Conservation (phyloP, 202 grass and related monocot species). For the Elaeis oleifera region DNA sequence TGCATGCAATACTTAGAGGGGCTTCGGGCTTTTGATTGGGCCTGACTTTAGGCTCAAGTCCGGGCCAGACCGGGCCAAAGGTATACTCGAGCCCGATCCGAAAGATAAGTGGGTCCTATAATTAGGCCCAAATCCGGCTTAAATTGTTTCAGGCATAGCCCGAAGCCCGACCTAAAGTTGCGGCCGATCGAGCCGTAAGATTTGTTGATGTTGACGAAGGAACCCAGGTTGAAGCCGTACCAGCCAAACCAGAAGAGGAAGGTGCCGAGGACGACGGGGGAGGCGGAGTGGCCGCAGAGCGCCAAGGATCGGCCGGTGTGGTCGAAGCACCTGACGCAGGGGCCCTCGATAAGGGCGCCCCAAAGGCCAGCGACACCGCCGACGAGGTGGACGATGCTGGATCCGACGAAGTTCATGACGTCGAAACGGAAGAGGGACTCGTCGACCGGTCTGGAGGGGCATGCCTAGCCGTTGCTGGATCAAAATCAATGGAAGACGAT, state of each 20-base stretch:
- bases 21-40: no score
- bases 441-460: constrained; percentile 28
- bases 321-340: constrained; percentile 76
- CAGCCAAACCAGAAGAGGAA: constrained; percentile 97
- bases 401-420: constrained; percentile 94
- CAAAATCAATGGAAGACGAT: constrained; percentile 92
- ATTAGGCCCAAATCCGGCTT: no score
- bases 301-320: constrained; percentile 62
- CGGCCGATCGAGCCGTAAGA: constrained; percentile 53
- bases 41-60: no score
- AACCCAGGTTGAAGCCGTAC: constrained; percentile 93
- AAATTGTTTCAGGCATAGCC: no score
- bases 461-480: constrained; percentile 72
- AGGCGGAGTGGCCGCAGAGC: constrained; percentile 78
- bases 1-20: no score
- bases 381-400: constrained; percentile 90
- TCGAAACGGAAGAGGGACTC: constrained; percentile 56
- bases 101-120: no score
- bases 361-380: constrained; percentile 79
- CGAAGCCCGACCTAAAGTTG: no score
- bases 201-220: constrained; percentile 77
- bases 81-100: no score
- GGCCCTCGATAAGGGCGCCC: constrained; percentile 87
- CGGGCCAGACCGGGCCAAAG: no score
- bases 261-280: constrained; percentile 82